A percentile compares a stretch with the other conserved stretches of the same genome.
Conservation (phyloP, 371 early-diverging fungal genomes). For the Mortierella sp. region DNA sequence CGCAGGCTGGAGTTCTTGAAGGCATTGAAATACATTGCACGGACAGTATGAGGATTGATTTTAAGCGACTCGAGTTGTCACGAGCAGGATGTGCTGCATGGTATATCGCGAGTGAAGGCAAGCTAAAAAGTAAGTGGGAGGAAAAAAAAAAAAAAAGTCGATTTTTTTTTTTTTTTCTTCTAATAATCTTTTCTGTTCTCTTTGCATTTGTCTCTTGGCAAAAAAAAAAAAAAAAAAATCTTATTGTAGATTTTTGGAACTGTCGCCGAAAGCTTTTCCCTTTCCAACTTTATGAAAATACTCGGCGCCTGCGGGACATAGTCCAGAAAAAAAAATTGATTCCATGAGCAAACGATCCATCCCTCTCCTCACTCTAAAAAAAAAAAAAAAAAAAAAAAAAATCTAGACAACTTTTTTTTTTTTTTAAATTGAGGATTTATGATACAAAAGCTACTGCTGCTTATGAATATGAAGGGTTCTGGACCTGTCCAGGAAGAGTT, state of each 20-base stretch:
- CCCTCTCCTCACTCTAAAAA: no score
- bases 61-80: conserved; percentile 29
- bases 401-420: neutral
- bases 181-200: neutral
- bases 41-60: conserved; percentile 39
- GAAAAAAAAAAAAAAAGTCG: no score
- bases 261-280: conserved; percentile 18
- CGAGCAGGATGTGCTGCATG: conserved; percentile 45
- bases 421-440: neutral
- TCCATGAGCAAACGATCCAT: no score
- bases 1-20: conserved; percentile 24
- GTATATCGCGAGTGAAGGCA: conserved; percentile 49
- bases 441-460: conserved; percentile 8
- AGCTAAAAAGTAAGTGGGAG: conserved; percentile 34
- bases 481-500: conserved; percentile 6
- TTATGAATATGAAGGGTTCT: conserved; percentile 21
- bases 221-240: no score
- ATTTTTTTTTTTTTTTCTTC: neutral
- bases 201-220: neutral
- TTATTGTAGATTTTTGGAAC: conserved; percentile 25
- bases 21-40: conserved; percentile 44
- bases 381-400: no score
- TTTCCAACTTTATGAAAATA: conserved; percentile 18
- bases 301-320: no score
- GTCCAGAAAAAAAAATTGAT: no score